Conservation (phyloP, 768 basidiomycete genomes). For the Chalciporus chontae region DNA sequence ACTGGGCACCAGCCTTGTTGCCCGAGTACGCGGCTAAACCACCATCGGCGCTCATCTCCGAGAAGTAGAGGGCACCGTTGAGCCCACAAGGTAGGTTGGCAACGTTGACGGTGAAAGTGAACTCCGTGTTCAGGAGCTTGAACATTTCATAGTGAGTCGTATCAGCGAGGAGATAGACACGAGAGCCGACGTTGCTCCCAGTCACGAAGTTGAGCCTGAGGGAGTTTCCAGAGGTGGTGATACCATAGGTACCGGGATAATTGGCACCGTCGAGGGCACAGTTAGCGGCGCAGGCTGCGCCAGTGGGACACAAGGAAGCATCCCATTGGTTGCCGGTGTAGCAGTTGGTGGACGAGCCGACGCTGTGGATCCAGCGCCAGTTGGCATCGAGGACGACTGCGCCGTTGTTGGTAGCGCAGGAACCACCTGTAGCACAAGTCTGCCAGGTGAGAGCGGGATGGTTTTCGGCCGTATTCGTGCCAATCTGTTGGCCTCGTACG, state of each 20-base stretch:
- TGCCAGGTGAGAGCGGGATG: conserved; percentile 47
- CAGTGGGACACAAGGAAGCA: conserved; percentile 47
- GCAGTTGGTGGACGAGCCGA: conserved; percentile 37
- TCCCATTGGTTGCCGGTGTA: conserved; percentile 60
- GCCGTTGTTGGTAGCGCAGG: conserved; percentile 36
- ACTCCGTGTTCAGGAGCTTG: conserved; percentile 53
- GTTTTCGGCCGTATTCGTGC: conserved; percentile 44
- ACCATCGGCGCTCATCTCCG: conserved; percentile 58
- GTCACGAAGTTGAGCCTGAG: conserved; percentile 51
- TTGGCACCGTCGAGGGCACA: conserved; percentile 41
- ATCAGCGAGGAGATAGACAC: conserved; percentile 48
- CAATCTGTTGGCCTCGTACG: conserved; percentile 49
- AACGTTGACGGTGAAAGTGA: conserved; percentile 59
- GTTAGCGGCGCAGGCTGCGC: conserved; percentile 41
- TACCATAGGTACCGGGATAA: conserved; percentile 50
- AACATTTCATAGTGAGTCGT: conserved; percentile 44
- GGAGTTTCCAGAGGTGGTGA: conserved; percentile 44
- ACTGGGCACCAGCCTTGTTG: conserved; percentile 60
- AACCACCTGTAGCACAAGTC: conserved; percentile 43
- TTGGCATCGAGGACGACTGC: conserved; percentile 50
- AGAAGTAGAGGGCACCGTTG: conserved; percentile 61
- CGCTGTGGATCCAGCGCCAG: conserved; percentile 50
- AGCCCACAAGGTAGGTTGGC: conserved; percentile 56
- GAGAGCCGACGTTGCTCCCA: conserved; percentile 24
- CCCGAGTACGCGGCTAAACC: conserved; percentile 44